Percentiles rank a stretch among this genome's conserved stretches.
Conservation (phyloP, 1,284 basidiomycete species). For the Cutaneotrichosporon arboriforme region DNA sequence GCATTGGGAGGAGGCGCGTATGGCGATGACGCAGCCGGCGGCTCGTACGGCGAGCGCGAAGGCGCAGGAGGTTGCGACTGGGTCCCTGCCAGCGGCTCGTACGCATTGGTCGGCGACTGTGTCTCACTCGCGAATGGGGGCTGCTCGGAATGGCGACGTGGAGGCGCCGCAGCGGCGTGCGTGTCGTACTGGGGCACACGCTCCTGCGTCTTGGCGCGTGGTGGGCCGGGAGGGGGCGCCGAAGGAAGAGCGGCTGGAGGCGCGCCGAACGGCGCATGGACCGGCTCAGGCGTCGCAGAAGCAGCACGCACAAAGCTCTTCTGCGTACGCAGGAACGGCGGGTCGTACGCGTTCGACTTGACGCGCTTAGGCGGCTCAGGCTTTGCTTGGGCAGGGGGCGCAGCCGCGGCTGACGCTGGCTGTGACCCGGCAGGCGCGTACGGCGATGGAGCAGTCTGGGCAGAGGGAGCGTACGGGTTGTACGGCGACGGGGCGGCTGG, state of each 20-base stretch:
- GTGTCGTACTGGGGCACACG: neutral
- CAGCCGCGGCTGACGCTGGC: slow-evolving; percentile 6
- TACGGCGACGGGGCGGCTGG: slow-evolving; percentile 9
- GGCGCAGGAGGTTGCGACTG: too few species aligned
- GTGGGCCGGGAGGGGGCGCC: slow-evolving; percentile 30
- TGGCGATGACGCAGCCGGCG: neutral
- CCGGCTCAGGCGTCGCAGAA: slow-evolving; percentile 1
- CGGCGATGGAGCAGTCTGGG: neutral
- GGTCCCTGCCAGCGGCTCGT: too few species aligned
- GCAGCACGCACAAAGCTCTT: slow-evolving; percentile 32
- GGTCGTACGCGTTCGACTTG: slow-evolving; percentile 44
- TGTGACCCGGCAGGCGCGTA: slow-evolving; percentile 16
- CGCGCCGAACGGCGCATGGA: neutral
- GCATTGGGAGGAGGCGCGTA: neutral
- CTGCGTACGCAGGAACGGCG: slow-evolving; percentile 34
- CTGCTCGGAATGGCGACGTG: too few species aligned
- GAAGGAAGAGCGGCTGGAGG: slow-evolving; percentile 14
- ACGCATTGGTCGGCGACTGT: too few species aligned
- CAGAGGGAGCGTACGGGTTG: slow-evolving; percentile 26
- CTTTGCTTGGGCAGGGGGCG: slow-evolving; percentile 12
- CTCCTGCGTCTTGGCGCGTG: slow-evolving; percentile 12
- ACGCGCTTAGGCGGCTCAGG: slow-evolving; percentile 29
- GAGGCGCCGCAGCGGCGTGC: too few species aligned
- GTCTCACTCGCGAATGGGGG: too few species aligned
- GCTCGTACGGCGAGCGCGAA: neutral